Conservation (phyloP, 140 eudicot species). For the Cichorium intybus region DNA sequence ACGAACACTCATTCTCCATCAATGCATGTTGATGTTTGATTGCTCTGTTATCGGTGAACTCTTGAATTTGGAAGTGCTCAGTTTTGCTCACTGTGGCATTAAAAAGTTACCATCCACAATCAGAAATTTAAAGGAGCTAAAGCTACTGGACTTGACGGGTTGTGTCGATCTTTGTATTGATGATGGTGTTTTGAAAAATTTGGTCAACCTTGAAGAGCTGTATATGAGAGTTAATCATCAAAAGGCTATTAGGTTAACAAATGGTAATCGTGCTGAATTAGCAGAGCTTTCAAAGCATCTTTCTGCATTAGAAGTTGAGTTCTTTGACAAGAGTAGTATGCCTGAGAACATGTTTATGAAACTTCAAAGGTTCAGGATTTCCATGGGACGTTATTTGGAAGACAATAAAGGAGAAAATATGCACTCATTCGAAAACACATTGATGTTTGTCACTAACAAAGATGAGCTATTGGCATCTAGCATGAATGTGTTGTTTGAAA, state of each 20-base stretch:
- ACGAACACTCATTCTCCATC: neutral
- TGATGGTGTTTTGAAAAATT: neutral
- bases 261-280: neutral
- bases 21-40: neutral
- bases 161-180: neutral
- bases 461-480: neutral
- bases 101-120: neutral
- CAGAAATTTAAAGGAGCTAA: neutral
- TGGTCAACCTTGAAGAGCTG: neutral
- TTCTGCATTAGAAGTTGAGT: neutral
- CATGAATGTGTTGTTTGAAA: neutral
- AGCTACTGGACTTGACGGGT: neutral
- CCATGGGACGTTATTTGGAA: neutral
- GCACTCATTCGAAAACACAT: neutral
- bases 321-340: neutral
- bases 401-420: neutral
- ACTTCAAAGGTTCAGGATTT: neutral
- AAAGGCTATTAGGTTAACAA: neutral
- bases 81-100: neutral
- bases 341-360: neutral
- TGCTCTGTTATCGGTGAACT: neutral
- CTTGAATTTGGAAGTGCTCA: neutral
- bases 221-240: neutral
- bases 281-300: neutral
- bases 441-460: neutral